A percentile compares a stretch with the other conserved stretches of the same genome.
phyloP scores from a whole-genome alignment of 768 basidiomycete genomes.

The Leccinum truebloodii region DNA sequence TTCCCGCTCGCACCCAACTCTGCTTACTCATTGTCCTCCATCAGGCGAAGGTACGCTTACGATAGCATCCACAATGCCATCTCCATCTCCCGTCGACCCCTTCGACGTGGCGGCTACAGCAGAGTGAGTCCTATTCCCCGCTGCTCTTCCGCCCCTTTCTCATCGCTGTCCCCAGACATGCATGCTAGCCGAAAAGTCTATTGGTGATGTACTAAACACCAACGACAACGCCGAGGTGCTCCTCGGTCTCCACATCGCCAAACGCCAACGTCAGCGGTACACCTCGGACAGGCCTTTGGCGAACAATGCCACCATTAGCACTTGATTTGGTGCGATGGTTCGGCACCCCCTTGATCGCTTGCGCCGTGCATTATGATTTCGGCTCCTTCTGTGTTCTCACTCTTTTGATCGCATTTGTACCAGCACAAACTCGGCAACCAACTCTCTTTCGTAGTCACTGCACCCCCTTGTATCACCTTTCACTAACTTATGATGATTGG shows the following conservation, averaged over 20 bases:
- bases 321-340: slow-evolving; percentile 18
- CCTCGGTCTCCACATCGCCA: slow-evolving; percentile 58
- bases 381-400: not conserved
- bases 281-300: slow-evolving; percentile 17
- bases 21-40: slow-evolving; percentile 10
- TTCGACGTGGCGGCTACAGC: slow-evolving; percentile 57
- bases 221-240: slow-evolving; percentile 66
- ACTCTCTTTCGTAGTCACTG: slow-evolving; percentile 1
- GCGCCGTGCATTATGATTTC: slow-evolving; percentile 9
- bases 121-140: slow-evolving; percentile 39
- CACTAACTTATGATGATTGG: slow-evolving; percentile 22
- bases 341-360: not conserved
- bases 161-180: slow-evolving; percentile 50
- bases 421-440: slow-evolving; percentile 17
- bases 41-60: slow-evolving; percentile 71
- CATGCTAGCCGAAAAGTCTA: slow-evolving; percentile 69
- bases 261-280: slow-evolving; percentile 13
- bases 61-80: slow-evolving; percentile 84
- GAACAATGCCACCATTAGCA: slow-evolving; percentile 24
- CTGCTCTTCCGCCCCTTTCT: not conserved
- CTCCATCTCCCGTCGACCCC: slow-evolving; percentile 61
- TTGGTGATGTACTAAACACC: slow-evolving; percentile 66
- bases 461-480: slow-evolving; percentile 22
- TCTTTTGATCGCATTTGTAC: slow-evolving; percentile 29
- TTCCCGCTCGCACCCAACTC: slow-evolving; percentile 1